Conservation (phyloP, 1,284 basidiomycete species). For the Melanopsichium pennsylvanicum region DNA sequence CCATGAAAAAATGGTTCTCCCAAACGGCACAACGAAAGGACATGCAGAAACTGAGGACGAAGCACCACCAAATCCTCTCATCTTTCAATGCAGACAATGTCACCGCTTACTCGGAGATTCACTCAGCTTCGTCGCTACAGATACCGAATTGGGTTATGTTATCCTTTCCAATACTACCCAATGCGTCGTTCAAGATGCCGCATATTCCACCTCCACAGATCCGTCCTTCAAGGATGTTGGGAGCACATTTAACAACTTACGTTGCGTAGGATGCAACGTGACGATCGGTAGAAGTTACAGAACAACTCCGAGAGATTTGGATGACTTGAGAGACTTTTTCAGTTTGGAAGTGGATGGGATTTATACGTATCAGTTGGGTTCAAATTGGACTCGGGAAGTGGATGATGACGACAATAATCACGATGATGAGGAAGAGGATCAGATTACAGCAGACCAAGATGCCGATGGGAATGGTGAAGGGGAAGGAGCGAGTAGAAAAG, state of each 20-base stretch:
- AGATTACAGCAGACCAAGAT: no score
- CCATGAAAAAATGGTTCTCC: background rate
- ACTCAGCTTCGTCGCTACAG: constrained; percentile 37
- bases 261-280: constrained; percentile 33
- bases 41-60: background rate
- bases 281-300: constrained; percentile 41
- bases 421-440: background rate
- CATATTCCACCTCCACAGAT: constrained; percentile 32
- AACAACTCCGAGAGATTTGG: constrained; percentile 41
- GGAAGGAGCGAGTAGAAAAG: background rate
- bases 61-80: constrained; percentile 25
- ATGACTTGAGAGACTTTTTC: constrained; percentile 43
- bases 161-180: constrained; percentile 42
- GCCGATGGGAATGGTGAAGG: no score
- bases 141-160: constrained; percentile 45
- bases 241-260: constrained; percentile 33
- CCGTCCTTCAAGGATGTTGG: constrained; percentile 29
- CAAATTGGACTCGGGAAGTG: constrained; percentile 15
- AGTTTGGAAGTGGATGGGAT: constrained; percentile 34
- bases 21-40: background rate
- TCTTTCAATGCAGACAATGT: constrained; percentile 48
- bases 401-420: background rate
- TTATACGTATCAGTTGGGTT: constrained; percentile 29
- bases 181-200: constrained; percentile 17
- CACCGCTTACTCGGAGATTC: constrained; percentile 47